Evolutionary conservation across 768 basidiomycete species (phyloP).

Genomic region (Rhizopogon rudus): DNA sequence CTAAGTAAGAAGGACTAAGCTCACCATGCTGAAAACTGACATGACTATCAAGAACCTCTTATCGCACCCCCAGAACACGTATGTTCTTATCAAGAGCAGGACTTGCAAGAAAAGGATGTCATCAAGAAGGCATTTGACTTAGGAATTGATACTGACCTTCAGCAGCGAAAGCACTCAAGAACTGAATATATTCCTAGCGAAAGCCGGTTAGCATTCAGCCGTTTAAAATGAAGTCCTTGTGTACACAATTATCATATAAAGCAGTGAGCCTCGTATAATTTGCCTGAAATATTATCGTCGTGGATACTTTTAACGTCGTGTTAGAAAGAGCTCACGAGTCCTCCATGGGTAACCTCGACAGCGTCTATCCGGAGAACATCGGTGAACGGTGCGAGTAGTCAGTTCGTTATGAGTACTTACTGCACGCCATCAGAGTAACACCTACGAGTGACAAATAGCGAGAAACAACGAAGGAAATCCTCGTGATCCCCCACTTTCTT

Average conservation of each 20-base stretch:
- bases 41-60: not conserved
- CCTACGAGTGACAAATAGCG: not conserved
- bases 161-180: not conserved
- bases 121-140: not conserved
- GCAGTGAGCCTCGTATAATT: not conserved
- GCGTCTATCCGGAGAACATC: not conserved
- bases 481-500: not conserved
- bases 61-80: not conserved
- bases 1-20: not conserved
- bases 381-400: not conserved
- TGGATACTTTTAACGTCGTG: not conserved
- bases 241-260: not conserved
- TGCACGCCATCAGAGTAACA: not conserved
- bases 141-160: not conserved
- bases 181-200: not conserved
- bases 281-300: not conserved
- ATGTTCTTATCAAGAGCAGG: not conserved
- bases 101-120: not conserved
- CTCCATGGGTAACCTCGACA: not conserved
- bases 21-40: not conserved
- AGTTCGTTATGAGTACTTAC: not conserved
- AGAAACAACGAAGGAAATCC: not conserved
- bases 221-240: not conserved
- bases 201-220: not conserved
- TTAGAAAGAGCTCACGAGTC: too few species aligned